Base-by-base conservation (phyloP, 1,284 basidiomycete species). In the Cryptococcus depauperatus region DNA sequence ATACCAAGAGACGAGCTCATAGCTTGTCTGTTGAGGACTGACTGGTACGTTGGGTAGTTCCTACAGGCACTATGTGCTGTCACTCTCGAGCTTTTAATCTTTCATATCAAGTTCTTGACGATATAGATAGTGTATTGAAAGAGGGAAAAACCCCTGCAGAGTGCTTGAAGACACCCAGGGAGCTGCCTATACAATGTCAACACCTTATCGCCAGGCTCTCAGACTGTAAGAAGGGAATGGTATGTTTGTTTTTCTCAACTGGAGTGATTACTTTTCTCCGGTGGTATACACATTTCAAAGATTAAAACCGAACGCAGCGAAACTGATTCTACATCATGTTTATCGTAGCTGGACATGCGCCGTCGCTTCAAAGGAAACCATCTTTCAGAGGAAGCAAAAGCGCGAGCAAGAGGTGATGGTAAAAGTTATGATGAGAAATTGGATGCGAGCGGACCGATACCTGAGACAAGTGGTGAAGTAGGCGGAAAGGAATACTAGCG, bases 21-120 rank as follows among this genome's bases (percentile, higher is more conserved):
- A 18, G 58, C 61, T 11, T 71, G 69, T 54, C 45, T 71, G 14
- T 33, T 71, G 25, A 49, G 62, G 35, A 61, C 68, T 16, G 67
- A 71, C 50, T 71, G 69, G 67, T 68, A 41, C 47, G 66, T 62
- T n/a, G n/a, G n/a, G n/a, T n/a, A n/a, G n/a, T n/a, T n/a, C n/a
- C n/a, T n/a, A n/a, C n/a, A n/a, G n/a, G n/a, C n/a, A n/a, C n/a
- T n/a, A n/a, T n/a, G n/a, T n/a, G n/a, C n/a, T n/a, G n/a, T n/a
- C n/a, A n/a, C n/a, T n/a, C n/a, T n/a, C n/a, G n/a, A n/a, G n/a
- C n/a, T n/a, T n/a, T n/a, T n/a, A n/a, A n/a, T n/a, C n/a, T n/a
- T n/a, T n/a, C n/a, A n/a, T n/a, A n/a, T n/a, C n/a, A n/a, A n/a
- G n/a, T n/a, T n/a, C n/a, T n/a, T n/a, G n/a, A 34, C 26, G 32